phyloP scores from a whole-genome alignment of 2,329 filamentous ascomycete species.

The Penicillium sumatraense region DNA sequence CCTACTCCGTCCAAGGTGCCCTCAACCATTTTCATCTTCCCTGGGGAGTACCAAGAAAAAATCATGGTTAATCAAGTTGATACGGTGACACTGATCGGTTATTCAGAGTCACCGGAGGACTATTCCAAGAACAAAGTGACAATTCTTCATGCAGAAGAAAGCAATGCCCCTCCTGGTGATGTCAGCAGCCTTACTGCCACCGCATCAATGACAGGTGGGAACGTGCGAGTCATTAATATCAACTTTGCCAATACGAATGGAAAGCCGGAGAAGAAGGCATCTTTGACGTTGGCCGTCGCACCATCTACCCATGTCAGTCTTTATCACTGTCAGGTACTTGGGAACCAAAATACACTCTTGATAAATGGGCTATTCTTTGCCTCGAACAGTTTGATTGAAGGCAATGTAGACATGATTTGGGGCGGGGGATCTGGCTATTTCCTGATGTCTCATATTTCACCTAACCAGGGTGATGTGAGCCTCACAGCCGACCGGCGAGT shows the following conservation, averaged over 20 bases:
- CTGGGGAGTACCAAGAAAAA: neutral
- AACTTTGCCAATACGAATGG: neutral
- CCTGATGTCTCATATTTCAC: conserved; percentile 42
- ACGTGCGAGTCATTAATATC: neutral
- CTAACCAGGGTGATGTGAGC: conserved; percentile 40
- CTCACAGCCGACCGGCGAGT: conserved; percentile 47
- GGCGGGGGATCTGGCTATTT: conserved; percentile 53
- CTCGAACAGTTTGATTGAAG: conserved; percentile 46
- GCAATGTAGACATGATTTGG: conserved; percentile 51
- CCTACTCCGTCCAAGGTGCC: neutral
- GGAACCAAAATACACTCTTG: conserved; percentile 45
- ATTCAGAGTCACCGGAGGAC: conserved; percentile 41
- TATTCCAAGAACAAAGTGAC: conserved; percentile 44
- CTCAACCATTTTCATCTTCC: neutral
- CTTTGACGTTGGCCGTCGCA: neutral
- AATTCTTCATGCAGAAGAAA: conserved; percentile 41
- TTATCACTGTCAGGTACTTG: conserved; percentile 43
- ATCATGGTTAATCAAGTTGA: conserved; percentile 40
- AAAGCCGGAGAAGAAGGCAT: neutral
- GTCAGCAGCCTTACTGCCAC: neutral
- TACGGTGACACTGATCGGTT: conserved; percentile 46
- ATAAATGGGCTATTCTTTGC: conserved; percentile 46
- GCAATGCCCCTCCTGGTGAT: neutral
- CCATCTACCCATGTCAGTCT: conserved; percentile 34
- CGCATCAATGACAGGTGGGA: neutral